Base-by-base conservation (phyloP, 768 basidiomycete genomes). In the Rickenella mellea region DNA sequence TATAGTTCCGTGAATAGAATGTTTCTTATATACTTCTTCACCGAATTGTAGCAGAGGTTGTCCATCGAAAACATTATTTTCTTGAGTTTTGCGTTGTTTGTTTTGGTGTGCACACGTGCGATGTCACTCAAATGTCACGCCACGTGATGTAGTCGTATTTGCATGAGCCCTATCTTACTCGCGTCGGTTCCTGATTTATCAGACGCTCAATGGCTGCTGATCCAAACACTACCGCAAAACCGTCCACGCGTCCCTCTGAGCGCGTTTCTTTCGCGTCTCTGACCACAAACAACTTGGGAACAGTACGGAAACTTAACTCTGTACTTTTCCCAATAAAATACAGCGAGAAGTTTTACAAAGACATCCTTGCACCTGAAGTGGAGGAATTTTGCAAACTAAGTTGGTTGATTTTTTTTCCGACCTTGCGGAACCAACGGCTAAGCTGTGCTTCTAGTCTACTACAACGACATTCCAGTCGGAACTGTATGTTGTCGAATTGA, bases 271-370 rank as follows among this genome's bases (percentile, higher is more conserved):
- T 85, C 61, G 71, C 86, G 39, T 76, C 79, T 38, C 63, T 89
- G 54, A 85, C 81, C 9, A 67, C 70, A 43, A 91, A 91, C 61
- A 94, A 92, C 62, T 64, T 92, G 35, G 90, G 90, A 27, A 63
- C 63, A 15, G 63, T 83, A 41, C 71, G 81, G 45, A 80, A 75
- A 54, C 66, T 81, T 22, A 78, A 78, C 50, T 77, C 80, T 2
- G 85, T 91, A 29, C 72, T 93, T 30, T 91, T 92, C 59, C 89
- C 91, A 21, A 84, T 93, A 57, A 80, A 79, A 53, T 94, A 93
- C 60, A 80, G 81, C 59, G 83, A 88, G 52, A 82, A 80, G 57
- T 92, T 92, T 68, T 94, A 91, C 63, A 64, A 73, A 53, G 85
- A 84, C 55, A 78, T 93, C 47, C 61, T 88, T 37, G 66, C 71